Conservation (phyloP, 129 eudicot species). For the Pseudognaphalium luteoalbum region DNA sequence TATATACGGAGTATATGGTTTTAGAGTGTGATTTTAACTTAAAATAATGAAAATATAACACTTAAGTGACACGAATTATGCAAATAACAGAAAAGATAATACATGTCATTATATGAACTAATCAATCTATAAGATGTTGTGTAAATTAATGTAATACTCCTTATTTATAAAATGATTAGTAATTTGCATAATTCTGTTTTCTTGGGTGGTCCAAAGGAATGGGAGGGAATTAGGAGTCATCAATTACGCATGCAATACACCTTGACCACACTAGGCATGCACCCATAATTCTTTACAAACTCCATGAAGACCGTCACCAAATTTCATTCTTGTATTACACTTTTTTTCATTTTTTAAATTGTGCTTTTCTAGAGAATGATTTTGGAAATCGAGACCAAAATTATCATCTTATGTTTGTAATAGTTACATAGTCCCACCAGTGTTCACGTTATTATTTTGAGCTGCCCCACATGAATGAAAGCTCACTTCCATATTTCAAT, state of each 20-base stretch:
- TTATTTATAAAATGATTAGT: no score
- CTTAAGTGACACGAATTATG: background rate
- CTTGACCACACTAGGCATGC: conserved; percentile 28
- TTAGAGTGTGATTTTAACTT: background rate
- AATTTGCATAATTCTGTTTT: conserved; percentile 1
- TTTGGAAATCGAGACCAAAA: background rate
- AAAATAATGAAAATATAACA: background rate
- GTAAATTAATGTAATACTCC: no score
- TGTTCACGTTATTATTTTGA: no score
- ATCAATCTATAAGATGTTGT: background rate
- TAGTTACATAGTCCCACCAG: no score
- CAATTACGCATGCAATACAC: conserved; percentile 38
- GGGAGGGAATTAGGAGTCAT: conserved; percentile 19
- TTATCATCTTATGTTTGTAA: background rate
- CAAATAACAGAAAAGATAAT: background rate
- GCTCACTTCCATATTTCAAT: no score
- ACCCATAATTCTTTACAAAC: conserved; percentile 26
- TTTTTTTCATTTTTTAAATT: background rate
- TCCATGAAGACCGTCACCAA: conserved; percentile 13
- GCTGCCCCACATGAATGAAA: no score
- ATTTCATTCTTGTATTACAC: background rate
- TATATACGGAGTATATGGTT: no score
- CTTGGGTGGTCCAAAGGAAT: conserved; percentile 32
- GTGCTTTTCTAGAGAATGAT: no score
- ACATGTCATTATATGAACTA: background rate